Evolutionary conservation across 768 basidiomycete genomes (phyloP), one percentile per base, ranked within the genome.

Genomic region (Imleria badia): DNA sequence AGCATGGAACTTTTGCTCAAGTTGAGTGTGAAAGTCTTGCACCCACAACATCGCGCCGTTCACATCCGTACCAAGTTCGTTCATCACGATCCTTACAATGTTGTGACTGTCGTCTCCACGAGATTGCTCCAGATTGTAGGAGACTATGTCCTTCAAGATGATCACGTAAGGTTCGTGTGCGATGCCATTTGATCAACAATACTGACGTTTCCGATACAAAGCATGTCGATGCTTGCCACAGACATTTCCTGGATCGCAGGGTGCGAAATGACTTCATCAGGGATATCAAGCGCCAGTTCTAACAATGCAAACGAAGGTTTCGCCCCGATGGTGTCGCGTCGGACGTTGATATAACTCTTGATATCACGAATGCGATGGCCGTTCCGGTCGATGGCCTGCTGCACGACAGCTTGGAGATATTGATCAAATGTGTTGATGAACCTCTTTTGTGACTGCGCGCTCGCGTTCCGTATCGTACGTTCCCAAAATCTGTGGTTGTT

Each of bases 61-160:
- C 15, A 39, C 41, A 13, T 62, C 60, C 3, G 60, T 55, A 3
- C 46, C 35, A 11, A 55, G 42, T 30, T 79, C 72, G 42, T 77
- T 70, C 80, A 81, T 82, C 41, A 80, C 76, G 15, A 80, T 72
- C 0, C 75, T 78, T 22, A 85, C 66, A 14, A 82, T 69, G 55
- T 78, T 78, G 63, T 78, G 65, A 8, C 40, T 33, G 42, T 61
- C 59, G 30, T 66, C 64, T 12, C 60, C 56, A 17, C 54, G 58
- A 8, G 71, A 62, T 57, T 74, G 74, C 56, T 71, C 70, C 3
- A 69, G 10, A 39, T 73, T 73, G 44, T 72, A 71, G 14, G 70
- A 71, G 23, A 52, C 52, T n/a, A 71, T 61, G 23, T 71, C 69
- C 70, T 68, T 38, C 26, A 11, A 26, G 41, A 12, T 17, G 3